phyloP scores from a whole-genome alignment of 2,329 filamentous ascomycete genomes.

The Penicillium sp. region DNA sequence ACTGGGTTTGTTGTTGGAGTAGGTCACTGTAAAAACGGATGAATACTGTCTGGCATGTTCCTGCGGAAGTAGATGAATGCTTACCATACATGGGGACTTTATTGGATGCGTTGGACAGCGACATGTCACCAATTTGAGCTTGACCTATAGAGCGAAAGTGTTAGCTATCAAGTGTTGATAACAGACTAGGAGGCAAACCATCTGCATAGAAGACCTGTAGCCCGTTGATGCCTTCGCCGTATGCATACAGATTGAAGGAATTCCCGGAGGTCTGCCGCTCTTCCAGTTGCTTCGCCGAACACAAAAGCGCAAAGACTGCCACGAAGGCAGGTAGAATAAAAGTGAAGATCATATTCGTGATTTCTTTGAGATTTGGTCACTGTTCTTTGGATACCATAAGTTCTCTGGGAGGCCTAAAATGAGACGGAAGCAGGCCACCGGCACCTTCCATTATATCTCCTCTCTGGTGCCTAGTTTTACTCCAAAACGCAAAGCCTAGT shows the following conservation, averaged over 20 bases:
- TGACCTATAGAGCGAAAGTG: background rate
- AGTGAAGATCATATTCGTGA: background rate
- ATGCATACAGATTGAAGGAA: conserved; percentile 1
- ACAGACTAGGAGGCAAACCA: background rate
- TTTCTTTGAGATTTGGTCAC: background rate
- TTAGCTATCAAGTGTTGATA: background rate
- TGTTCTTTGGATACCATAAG: background rate
- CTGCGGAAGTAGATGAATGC: background rate
- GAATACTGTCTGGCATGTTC: background rate
- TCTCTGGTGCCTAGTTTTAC: background rate
- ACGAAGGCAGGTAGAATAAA: background rate
- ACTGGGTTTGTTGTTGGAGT: background rate
- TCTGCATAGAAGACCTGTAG: conserved; percentile 1
- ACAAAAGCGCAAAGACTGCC: background rate
- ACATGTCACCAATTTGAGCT: conserved; percentile 6
- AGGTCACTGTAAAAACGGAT: background rate
- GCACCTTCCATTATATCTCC: background rate
- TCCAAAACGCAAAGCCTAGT: too few relatives aligned
- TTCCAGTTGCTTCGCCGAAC: background rate
- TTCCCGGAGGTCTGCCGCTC: background rate
- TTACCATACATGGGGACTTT: conserved; percentile 2
- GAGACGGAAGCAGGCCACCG: background rate
- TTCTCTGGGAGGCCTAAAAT: background rate
- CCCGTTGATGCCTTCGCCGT: background rate
- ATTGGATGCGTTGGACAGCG: conserved; percentile 4